Evolutionary conservation across 495 filamentous ascomycete genomes (phyloP), one percentile per base, ranked within the genome.

Genomic region (Penicillium dipodomyicola): DNA sequence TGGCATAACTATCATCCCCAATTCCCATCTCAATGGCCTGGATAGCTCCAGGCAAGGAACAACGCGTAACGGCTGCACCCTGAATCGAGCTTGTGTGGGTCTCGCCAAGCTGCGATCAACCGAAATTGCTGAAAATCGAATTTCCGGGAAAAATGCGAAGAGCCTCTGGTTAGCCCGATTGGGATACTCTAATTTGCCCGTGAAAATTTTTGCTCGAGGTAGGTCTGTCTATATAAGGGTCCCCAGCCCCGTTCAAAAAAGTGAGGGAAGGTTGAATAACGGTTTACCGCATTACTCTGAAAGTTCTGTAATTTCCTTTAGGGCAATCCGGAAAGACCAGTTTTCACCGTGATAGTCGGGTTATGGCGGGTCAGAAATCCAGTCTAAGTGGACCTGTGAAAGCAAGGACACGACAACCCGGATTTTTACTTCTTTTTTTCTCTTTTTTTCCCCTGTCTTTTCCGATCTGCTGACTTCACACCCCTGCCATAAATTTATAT

Each of bases 1-100:
- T 37, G n/a, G 17, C 4, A 22, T 14, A 4, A 6, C 5, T 11
- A 30, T 32, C 7, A 27, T 47, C 11, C 15, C 15, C 17, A 17
- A 8, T 19, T 30, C 25, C 44, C n/a, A 39, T 39, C 9, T 19
- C 25, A 47, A 10, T 30, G 15, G 22, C 20, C 14, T 45, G 27
- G 37, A 49, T 19, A 42, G 5, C 19, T 46, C 20, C n/a, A 35
- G 14, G 37, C 20, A 59, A 25, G 20, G 50, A 20, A 14, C 12
- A 32, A 17, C 22, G 51, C 44, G 43, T 55, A 59, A 62, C 62
- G 62, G 51, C 22, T 48, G 33, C 49, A 59, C 59, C 59, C 61
- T 57, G 51, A 29, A 61, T 58, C 46, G 56, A 68, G 66, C 66
- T 68, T 60, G 51, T 68, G 66, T 67, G 64, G 66, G 66, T 67